Conservation (phyloP, 2,329 filamentous ascomycete genomes). For the Beauveria australis region DNA sequence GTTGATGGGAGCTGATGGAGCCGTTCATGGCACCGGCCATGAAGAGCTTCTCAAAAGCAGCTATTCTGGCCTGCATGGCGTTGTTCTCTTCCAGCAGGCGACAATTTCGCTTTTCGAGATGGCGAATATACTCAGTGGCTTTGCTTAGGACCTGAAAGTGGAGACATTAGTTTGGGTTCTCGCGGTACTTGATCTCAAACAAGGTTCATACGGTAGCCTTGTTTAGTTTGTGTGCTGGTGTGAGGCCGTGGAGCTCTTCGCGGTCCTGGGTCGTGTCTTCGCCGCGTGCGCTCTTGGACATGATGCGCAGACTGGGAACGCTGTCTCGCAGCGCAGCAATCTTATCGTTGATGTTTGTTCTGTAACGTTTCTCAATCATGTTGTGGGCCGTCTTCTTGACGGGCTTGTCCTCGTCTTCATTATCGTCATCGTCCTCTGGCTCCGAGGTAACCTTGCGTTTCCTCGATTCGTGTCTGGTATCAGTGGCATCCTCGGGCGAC, state of each 20-base stretch:
- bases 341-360: constrained; percentile 95
- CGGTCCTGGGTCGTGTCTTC: constrained; percentile 66
- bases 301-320: constrained; percentile 80
- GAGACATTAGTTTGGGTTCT: constrained; percentile 2
- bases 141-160: constrained; percentile 67
- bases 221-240: constrained; percentile 88
- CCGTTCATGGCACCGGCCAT: constrained; percentile 65
- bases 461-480: constrained; percentile 41
- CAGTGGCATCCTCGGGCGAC: constrained; percentile 47
- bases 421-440: constrained; percentile 27
- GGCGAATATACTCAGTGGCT: constrained; percentile 90
- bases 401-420: constrained; percentile 13
- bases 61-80: constrained; percentile 68
- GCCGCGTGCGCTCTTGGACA: constrained; percentile 62
- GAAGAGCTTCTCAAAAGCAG: constrained; percentile 71
- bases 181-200: background rate
- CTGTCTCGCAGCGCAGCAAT: constrained; percentile 87
- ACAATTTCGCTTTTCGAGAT: constrained; percentile 85
- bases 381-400: constrained; percentile 92
- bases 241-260: constrained; percentile 66
- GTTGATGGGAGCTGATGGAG: constrained; percentile 45
- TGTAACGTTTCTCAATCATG: constrained; percentile 95
- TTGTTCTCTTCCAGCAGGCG: constrained; percentile 74
- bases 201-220: constrained; percentile 68
- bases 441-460: constrained; percentile 65